Evolutionary conservation across 371 early-diverging fungal species (phyloP).

Genomic region (Saksenaea oblongispora): DNA sequence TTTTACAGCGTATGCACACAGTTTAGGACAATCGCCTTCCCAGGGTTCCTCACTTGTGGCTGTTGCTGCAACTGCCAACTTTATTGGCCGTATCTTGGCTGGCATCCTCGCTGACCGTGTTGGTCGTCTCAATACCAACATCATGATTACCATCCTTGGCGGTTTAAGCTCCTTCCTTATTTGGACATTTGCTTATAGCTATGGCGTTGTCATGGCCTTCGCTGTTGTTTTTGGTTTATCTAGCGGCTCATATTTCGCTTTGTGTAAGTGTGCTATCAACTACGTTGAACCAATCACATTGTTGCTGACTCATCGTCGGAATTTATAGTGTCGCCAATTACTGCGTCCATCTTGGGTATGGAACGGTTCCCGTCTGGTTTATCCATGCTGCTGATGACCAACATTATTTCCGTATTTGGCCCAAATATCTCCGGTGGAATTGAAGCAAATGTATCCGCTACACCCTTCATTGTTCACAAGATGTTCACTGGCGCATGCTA

Average conservation of each 20-base stretch:
- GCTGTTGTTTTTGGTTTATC: constrained; percentile 42
- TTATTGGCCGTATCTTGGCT: constrained; percentile 58
- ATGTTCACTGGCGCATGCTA: constrained; percentile 38
- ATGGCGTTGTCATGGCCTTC: constrained; percentile 43
- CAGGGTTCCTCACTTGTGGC: constrained; percentile 37
- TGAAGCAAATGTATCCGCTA: constrained; percentile 16
- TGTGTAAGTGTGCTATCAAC: constrained; percentile 17
- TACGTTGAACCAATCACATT: too few relatives aligned
- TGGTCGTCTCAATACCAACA: constrained; percentile 46
- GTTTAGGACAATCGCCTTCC: constrained; percentile 25
- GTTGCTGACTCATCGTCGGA: neutral
- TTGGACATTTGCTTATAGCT: constrained; percentile 52
- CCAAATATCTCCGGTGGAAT: constrained; percentile 43
- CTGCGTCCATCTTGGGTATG: constrained; percentile 33
- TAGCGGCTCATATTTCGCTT: constrained; percentile 41
- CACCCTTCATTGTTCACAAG: constrained; percentile 36
- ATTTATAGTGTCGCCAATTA: constrained; percentile 38
- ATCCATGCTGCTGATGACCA: constrained; percentile 33
- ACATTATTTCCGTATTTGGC: constrained; percentile 31
- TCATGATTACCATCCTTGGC: constrained; percentile 30
- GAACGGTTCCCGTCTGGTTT: constrained; percentile 45
- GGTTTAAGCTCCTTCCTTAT: constrained; percentile 43
- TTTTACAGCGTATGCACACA: constrained; percentile 28
- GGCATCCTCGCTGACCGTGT: constrained; percentile 47
- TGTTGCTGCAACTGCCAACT: constrained; percentile 53